A percentile compares a stretch with the other conserved stretches of the same genome.
Evolutionary conservation across 306 rosid species (phyloP).

Genomic region (Medicago lupulina): DNA sequence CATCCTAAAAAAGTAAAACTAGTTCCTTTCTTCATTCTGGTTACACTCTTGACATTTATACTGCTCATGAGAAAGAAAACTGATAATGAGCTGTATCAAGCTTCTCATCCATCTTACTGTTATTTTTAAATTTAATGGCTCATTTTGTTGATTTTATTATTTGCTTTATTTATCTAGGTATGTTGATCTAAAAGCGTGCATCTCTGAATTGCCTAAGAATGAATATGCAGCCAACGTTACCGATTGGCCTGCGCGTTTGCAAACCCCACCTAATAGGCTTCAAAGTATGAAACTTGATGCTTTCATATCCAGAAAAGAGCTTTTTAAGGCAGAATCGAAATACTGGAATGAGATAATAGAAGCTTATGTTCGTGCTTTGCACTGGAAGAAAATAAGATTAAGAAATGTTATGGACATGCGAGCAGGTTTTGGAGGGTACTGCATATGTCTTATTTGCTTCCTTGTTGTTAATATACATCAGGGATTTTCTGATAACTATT

Average conservation of each 20-base stretch:
- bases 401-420: slow-evolving; percentile 98
- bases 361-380: slow-evolving; percentile 62
- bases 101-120: slow-evolving; percentile 34
- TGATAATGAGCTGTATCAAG: slow-evolving; percentile 10
- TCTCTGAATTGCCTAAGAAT: slow-evolving; percentile 74
- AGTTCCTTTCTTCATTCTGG: slow-evolving; percentile 29
- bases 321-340: slow-evolving; percentile 81
- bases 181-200: slow-evolving; percentile 82
- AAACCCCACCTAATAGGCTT: slow-evolving; percentile 84
- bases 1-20: slow-evolving; percentile 34
- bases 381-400: slow-evolving; percentile 72
- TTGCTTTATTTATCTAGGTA: slow-evolving; percentile 62
- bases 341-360: slow-evolving; percentile 78
- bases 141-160: slow-evolving; percentile 37
- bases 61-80: slow-evolving; percentile 23
- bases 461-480: slow-evolving; percentile 10
- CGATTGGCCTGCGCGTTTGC: slow-evolving; percentile 84
- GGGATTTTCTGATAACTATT: slow-evolving; percentile 27
- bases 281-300: slow-evolving; percentile 84
- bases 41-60: slow-evolving; percentile 11
- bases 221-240: slow-evolving; percentile 71
- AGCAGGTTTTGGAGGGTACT: slow-evolving; percentile 99
- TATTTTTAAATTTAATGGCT: slow-evolving; percentile 31
- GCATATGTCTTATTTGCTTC: slow-evolving; percentile 30
- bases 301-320: slow-evolving; percentile 82